Evolutionary conservation across 352 stramenopile genomes (phyloP), one percentile per base, ranked within the genome.

Genomic region (Globisporangium viniferum): DNA sequence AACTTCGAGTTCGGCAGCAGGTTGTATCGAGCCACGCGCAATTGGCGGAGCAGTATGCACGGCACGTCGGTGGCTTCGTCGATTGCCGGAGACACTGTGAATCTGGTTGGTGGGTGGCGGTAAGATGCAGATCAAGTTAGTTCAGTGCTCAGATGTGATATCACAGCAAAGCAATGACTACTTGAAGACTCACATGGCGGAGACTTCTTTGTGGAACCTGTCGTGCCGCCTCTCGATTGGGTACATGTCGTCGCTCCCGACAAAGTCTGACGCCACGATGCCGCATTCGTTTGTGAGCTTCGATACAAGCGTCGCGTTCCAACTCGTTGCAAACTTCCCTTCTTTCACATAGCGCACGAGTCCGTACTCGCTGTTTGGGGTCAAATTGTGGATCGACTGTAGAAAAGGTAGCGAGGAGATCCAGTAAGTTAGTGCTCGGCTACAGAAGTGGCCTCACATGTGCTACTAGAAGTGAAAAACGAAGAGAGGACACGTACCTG

Each of bases 231-330:
- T 18, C n/a, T 27, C 31, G 9, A 29, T 24, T 2, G 46, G 61
- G 64, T 77, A 68, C 33, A 74, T 60, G 29, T 72, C 71, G 56
- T 90, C 81, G 2, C 68, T 58, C 49, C 84, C 77, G 31, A 86
- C 71, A 46, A 77, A 83, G 62, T 90, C 81, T 15, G 68, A 68
- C 31, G 82, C 70, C 31, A 90, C 64, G 2, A 48, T n/a, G 4
- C 61, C 46, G 27, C 22, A 31, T 1, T 64, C 59, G 9, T 9
- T 41, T n/a, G 59, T 64, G 41, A 67, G 41, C 53, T n/a, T 59
- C 12, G 57, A 31, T 6, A 24, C 20, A 27, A 62, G 36, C 57
- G 36, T 48, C 33, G 57, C n/a, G 33, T 62, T 62, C 57, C 57
- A 62, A 9, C 9, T 14, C 35, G 57, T 62, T n/a, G 31, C 31